Evolutionary conservation across 2,329 filamentous ascomycete genomes (phyloP).

Genomic region (Aspergillus luchuensis): DNA sequence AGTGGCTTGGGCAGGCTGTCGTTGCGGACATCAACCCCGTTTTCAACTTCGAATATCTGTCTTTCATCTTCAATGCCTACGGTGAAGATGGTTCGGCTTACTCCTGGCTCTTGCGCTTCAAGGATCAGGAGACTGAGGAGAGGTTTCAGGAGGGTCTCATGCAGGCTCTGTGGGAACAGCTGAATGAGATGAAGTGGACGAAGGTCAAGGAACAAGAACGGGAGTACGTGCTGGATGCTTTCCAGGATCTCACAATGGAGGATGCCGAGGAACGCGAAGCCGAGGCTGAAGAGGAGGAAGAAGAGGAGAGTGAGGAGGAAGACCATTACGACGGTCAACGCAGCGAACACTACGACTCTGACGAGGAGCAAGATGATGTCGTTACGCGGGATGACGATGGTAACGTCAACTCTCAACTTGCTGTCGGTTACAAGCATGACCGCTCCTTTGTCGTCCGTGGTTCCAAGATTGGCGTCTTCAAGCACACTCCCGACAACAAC

Average conservation of each 20-base stretch:
- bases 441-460: conserved; percentile 95
- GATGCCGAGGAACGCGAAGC: conserved; percentile 58
- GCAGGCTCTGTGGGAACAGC: conserved; percentile 93
- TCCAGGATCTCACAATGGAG: conserved; percentile 91
- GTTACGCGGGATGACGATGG: conserved; percentile 69
- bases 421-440: conserved; percentile 96
- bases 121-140: conserved; percentile 76
- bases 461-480: conserved; percentile 98
- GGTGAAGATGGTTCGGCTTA: conserved; percentile 83
- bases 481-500: conserved; percentile 88
- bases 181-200: conserved; percentile 91
- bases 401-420: conserved; percentile 88
- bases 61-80: conserved; percentile 99
- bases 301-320: conserved; percentile 60
- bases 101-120: conserved; percentile 94
- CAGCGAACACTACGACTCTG: conserved; percentile 73
- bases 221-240: conserved; percentile 93
- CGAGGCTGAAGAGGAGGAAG: conserved; percentile 55
- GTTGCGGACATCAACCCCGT: conserved; percentile 93
- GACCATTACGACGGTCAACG: conserved; percentile 64
- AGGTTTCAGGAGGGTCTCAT: conserved; percentile 91
- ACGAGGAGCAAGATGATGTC: conserved; percentile 79
- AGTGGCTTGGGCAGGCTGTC: conserved; percentile 85
- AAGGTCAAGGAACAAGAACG: conserved; percentile 91
- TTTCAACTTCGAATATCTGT: conserved; percentile 98